phyloP scores from a whole-genome alignment of 2,329 filamentous ascomycete genomes.

The Fusarium subtropicale region DNA sequence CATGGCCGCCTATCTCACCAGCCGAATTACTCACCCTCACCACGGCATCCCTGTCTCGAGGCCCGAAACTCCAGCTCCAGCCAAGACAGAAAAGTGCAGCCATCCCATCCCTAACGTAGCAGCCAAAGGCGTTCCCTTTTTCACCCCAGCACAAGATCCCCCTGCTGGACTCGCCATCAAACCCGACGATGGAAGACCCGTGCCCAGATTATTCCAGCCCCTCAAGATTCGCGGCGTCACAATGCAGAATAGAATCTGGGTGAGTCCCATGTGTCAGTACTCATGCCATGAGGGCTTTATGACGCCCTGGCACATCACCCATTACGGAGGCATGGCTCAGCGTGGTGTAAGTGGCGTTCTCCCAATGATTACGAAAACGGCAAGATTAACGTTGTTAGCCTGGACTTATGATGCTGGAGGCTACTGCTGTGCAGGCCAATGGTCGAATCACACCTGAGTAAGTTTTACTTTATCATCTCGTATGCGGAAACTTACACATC shows the following conservation, averaged over 20 bases:
- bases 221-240: slow-evolving; percentile 59
- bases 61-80: slow-evolving; percentile 37
- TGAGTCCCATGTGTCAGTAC: slow-evolving; percentile 63
- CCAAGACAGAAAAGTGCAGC: slow-evolving; percentile 40
- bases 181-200: slow-evolving; percentile 59
- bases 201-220: slow-evolving; percentile 64
- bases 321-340: slow-evolving; percentile 77
- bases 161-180: slow-evolving; percentile 57
- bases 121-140: slow-evolving; percentile 57
- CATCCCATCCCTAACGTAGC: slow-evolving; percentile 42
- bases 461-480: neutral
- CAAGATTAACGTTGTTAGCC: slow-evolving; percentile 49
- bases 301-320: slow-evolving; percentile 78
- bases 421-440: slow-evolving; percentile 73
- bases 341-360: slow-evolving; percentile 64
- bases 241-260: slow-evolving; percentile 60
- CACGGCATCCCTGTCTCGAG: slow-evolving; percentile 46
- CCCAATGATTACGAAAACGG: neutral
- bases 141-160: slow-evolving; percentile 60
- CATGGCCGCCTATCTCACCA: slow-evolving; percentile 48
- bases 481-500: slow-evolving; percentile 53
- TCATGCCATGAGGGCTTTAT: slow-evolving; percentile 66
- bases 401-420: slow-evolving; percentile 75
- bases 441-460: slow-evolving; percentile 77
- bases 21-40: slow-evolving; percentile 45